Conservation (phyloP, 306 rosid genomes). For the Cicer chorassanicum region DNA sequence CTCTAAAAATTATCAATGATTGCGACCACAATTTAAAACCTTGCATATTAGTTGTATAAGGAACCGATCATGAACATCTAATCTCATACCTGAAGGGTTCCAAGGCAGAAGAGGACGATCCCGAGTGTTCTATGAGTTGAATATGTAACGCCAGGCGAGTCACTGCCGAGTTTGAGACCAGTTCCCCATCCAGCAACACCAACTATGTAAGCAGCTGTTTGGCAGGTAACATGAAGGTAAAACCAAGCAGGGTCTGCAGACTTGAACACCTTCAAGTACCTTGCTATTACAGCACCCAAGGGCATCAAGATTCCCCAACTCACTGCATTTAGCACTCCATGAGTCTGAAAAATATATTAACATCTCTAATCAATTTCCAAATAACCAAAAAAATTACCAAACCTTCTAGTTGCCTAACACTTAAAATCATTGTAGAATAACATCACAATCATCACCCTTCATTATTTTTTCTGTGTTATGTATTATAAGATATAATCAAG, state of each 20-base stretch:
- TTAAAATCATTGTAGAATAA: background rate
- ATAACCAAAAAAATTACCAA: background rate
- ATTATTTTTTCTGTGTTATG: no score
- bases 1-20: no score
- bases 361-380: conserved; percentile 29
- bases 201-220: conserved; percentile 75
- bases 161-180: conserved; percentile 88
- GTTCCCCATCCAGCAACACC: conserved; percentile 99
- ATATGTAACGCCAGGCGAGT: conserved; percentile 53
- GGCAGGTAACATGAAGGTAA: conserved; percentile 88
- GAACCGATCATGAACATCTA: background rate
- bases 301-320: conserved; percentile 91
- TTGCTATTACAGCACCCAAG: conserved; percentile 72
- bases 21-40: background rate
- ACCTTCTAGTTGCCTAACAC: background rate
- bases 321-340: conserved; percentile 74
- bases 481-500: no score
- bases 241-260: conserved; percentile 98
- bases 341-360: conserved; percentile 51
- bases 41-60: background rate
- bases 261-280: conserved; percentile 79
- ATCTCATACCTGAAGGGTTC: conserved; percentile 62
- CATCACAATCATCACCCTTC: background rate
- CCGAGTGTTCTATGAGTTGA: conserved; percentile 69
- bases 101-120: conserved; percentile 74